Evolutionary conservation across 805 yeast genomes (phyloP), one percentile per base, ranked within the genome.

Genomic region (Brettanomyces nanus): DNA sequence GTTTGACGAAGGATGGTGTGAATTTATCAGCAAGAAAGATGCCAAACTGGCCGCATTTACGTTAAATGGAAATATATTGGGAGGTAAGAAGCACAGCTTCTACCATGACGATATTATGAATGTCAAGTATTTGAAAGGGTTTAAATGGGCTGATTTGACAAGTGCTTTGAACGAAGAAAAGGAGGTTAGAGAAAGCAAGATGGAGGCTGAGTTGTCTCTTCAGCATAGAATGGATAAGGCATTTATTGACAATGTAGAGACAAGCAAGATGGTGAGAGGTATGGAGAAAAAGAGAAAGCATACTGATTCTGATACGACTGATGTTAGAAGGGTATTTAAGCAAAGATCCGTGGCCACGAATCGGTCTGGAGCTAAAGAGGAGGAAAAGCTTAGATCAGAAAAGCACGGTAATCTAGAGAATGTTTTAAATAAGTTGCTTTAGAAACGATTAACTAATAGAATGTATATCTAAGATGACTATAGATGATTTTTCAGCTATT

Each of bases 1-100:
- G 62, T 92, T 75, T 54, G 85, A 82, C 21, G 98, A 90, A 65
- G 98, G 98, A 11, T 92, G 98, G 98, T 92, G 84, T 6, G 98
- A 92, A 61, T 92, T 85, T 59, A 63, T 71, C 19, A 75, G 76
- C 52, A 92, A 92, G 55, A 74, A 72, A 48, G 85, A 86, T 51
- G 98, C 97, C 1, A 90, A 90, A 55, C 59, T 86, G 26, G 87
- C 95, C 43, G 95, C 92, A 3, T 68, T 67, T 7, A 82, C 97
- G 0, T 62, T 92, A 52, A 92, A 92, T 54, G 95, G 95, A 9
- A 85, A 86, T 53, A 84, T 70, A 7, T 63, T 92, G 25, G 98
- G 97, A 20, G 98, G 97, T 28, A 86, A 80, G 53, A 92, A 92
- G 61, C 81, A 92, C 3, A 75, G 80, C 7, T 90, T 83, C 52